Evolutionary conservation across 179 eudicot genomes (phyloP).

Genomic region (Beta macrorhiza): DNA sequence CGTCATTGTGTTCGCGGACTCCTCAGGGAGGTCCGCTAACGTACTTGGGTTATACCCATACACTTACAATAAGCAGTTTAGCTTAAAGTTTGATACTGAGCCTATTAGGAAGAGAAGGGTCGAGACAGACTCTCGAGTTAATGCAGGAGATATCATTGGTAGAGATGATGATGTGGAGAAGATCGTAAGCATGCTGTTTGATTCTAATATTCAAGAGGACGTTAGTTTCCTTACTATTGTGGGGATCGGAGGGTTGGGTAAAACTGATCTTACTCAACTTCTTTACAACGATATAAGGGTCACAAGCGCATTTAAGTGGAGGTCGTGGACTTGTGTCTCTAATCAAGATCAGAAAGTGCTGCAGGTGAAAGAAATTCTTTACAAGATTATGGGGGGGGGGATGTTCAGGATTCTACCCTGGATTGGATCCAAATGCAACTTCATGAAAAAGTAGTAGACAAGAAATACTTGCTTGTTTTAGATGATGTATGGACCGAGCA

Average conservation of each 20-base stretch:
- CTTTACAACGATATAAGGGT: conserved; percentile 23
- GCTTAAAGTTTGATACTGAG: no score
- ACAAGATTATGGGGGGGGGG: conserved; percentile 7
- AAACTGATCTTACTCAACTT: conserved; percentile 34
- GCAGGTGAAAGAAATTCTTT: background rate
- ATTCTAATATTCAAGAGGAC: background rate
- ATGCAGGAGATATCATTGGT: background rate
- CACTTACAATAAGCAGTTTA: no score
- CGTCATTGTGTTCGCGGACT: no score
- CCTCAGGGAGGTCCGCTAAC: no score
- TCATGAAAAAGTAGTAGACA: no score
- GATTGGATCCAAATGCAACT: conserved; percentile 21
- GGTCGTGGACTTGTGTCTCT: background rate
- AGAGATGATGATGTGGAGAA: no score
- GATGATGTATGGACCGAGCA: no score
- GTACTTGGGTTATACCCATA: no score
- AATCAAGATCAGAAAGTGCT: background rate
- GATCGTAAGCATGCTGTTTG: no score
- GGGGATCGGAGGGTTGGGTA: conserved; percentile 36
- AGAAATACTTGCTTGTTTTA: no score
- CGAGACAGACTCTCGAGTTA: background rate
- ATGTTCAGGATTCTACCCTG: conserved; percentile 20
- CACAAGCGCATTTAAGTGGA: conserved; percentile 14
- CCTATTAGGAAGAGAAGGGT: no score
- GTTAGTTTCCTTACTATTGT: conserved; percentile 18